Evolutionary conservation across 768 basidiomycete genomes (phyloP).

Genomic region (Mycena indigotica): DNA sequence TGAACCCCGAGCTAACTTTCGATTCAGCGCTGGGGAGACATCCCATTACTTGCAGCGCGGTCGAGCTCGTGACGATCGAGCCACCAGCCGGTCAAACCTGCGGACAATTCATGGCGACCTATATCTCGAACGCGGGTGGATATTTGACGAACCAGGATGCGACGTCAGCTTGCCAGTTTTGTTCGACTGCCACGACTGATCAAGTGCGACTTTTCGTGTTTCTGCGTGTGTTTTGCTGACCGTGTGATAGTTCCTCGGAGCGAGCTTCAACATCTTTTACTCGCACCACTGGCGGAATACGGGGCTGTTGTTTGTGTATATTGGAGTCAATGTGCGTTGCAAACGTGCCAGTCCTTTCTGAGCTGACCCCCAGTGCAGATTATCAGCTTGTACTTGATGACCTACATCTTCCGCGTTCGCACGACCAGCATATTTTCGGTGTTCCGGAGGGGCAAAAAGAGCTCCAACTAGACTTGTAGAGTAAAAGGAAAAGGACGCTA

Average conservation of each 20-base stretch:
- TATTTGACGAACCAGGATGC: constrained; percentile 59
- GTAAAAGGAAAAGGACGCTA: background rate
- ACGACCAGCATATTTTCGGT: constrained; percentile 30
- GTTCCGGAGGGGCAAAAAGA: constrained; percentile 22
- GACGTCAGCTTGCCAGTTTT: constrained; percentile 55
- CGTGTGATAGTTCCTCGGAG: constrained; percentile 43
- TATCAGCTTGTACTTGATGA: constrained; percentile 48
- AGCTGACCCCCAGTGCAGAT: constrained; percentile 43
- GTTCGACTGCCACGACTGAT: constrained; percentile 55
- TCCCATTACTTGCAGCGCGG: constrained; percentile 54
- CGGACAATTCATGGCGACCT: constrained; percentile 49
- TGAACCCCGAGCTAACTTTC: constrained; percentile 32
- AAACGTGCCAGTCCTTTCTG: background rate
- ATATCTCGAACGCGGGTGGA: constrained; percentile 55
- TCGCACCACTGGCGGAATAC: constrained; percentile 53
- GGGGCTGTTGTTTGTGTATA: constrained; percentile 52
- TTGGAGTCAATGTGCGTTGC: constrained; percentile 45
- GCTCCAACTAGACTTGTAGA: background rate
- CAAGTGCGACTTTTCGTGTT: constrained; percentile 20
- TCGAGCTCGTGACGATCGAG: constrained; percentile 63
- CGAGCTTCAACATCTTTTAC: constrained; percentile 64
- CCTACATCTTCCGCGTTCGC: constrained; percentile 59
- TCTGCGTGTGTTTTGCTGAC: background rate
- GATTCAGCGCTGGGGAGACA: constrained; percentile 52
- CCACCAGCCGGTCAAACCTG: constrained; percentile 66